Evolutionary conservation across 202 grass and related monocot species (phyloP).

Genomic region (Miscanthus sacchariflorus): DNA sequence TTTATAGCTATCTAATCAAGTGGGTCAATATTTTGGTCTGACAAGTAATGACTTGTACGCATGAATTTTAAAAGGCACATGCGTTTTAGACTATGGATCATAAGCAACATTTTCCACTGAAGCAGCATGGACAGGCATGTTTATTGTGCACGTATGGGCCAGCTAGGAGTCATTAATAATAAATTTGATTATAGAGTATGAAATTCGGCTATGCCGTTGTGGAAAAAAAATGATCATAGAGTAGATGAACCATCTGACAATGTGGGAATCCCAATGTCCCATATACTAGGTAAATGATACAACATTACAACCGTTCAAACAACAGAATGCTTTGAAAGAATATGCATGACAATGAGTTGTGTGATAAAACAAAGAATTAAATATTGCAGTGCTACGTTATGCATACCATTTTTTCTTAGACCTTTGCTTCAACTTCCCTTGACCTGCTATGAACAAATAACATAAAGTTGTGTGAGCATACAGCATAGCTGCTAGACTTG

Average conservation of each 20-base stretch:
- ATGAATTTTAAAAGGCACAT: neutral
- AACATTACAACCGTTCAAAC: neutral
- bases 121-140: neutral
- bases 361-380: neutral
- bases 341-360: neutral
- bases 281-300: neutral
- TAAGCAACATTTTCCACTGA: neutral
- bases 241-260: neutral
- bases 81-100: neutral
- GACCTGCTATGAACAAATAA: constrained; percentile 26
- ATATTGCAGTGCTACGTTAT: neutral
- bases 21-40: neutral
- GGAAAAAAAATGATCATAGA: neutral
- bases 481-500: neutral
- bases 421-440: constrained; percentile 20
- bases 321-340: constrained; percentile 11
- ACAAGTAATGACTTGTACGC: constrained; percentile 7
- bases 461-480: neutral
- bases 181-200: neutral
- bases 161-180: neutral
- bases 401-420: constrained; percentile 52
- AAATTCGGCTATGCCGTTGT: too few relatives aligned
- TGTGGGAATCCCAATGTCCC: neutral
- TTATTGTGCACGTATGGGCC: neutral
- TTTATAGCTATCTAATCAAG: neutral